Evolutionary conservation across 2,329 filamentous ascomycete species (phyloP).

Genomic region (Dothistroma septosporum): DNA sequence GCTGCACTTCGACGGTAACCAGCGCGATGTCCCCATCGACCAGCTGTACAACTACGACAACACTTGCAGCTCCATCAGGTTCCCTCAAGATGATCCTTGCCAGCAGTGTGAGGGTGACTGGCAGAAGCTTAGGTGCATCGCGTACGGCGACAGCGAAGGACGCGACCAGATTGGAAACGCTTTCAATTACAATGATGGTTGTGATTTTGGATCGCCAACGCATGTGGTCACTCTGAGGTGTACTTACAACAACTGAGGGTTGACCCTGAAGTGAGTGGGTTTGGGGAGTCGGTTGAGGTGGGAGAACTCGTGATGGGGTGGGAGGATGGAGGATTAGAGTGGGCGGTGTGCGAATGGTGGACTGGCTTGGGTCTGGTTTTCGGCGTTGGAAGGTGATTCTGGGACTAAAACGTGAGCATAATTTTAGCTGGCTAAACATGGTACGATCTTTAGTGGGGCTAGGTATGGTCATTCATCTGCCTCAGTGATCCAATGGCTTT

Average conservation of each 20-base stretch:
- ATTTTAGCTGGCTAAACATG: background rate
- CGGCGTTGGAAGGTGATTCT: background rate
- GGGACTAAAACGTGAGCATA: background rate
- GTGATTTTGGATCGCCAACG: background rate
- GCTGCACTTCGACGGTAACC: background rate
- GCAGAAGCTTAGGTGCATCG: background rate
- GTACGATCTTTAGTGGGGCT: background rate
- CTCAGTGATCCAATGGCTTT: too few species aligned
- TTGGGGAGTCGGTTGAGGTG: too few species aligned
- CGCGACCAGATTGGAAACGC: background rate
- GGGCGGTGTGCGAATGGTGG: too few species aligned
- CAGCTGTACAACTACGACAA: background rate
- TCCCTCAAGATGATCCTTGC: background rate
- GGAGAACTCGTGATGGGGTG: too few species aligned
- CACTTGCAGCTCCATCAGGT: background rate
- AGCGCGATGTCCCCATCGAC: background rate
- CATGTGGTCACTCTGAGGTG: background rate
- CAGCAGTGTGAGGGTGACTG: background rate
- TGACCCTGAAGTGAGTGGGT: background rate
- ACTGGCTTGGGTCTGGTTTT: background rate
- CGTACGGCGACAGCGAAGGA: background rate
- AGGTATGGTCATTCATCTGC: background rate
- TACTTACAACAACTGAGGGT: background rate
- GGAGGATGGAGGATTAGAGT: too few species aligned
- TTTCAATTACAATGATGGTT: background rate